A percentile compares a stretch with the other conserved stretches of the same genome.
Evolutionary conservation across 129 eudicot species (phyloP).

Genomic region (Artemisia tridentata): DNA sequence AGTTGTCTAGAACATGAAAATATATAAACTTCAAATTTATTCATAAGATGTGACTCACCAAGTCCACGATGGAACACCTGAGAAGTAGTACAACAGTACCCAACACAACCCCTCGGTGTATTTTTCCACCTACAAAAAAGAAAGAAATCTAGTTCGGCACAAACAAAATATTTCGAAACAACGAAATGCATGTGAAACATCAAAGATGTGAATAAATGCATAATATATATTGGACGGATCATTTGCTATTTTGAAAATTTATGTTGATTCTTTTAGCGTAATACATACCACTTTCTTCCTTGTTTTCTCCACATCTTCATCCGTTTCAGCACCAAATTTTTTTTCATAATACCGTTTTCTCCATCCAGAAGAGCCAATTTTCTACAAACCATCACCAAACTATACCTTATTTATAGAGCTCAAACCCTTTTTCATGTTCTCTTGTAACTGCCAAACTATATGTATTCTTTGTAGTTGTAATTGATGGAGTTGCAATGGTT

Average conservation of each 20-base stretch:
- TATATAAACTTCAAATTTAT: neutral
- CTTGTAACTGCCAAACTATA: too few species aligned
- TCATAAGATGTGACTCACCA: slow-evolving; percentile 39
- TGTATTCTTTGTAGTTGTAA: too few species aligned
- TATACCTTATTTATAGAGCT: too few species aligned
- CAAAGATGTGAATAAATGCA: neutral
- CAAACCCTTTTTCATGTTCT: too few species aligned
- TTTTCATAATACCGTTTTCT: slow-evolving; percentile 43
- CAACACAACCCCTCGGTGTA: slow-evolving; percentile 67
- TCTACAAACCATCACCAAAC: too few species aligned
- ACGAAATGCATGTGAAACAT: neutral
- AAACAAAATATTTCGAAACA: neutral
- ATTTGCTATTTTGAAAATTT: too few species aligned
- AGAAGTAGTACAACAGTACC: slow-evolving; percentile 60
- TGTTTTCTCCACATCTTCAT: slow-evolving; percentile 26
- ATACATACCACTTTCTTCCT: slow-evolving; percentile 46
- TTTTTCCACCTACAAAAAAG: slow-evolving; percentile 42
- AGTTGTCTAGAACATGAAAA: neutral
- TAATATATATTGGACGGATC: neutral
- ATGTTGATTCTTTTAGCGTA: too few species aligned
- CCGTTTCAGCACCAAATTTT: slow-evolving; percentile 46
- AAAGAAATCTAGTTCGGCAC: too few species aligned
- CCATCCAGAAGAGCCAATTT: slow-evolving; percentile 51
- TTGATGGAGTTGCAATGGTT: too few species aligned
- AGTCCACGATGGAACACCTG: slow-evolving; percentile 66